Evolutionary conservation across 2,329 filamentous ascomycete genomes (phyloP).

Genomic region (Aspergillus sp.): DNA sequence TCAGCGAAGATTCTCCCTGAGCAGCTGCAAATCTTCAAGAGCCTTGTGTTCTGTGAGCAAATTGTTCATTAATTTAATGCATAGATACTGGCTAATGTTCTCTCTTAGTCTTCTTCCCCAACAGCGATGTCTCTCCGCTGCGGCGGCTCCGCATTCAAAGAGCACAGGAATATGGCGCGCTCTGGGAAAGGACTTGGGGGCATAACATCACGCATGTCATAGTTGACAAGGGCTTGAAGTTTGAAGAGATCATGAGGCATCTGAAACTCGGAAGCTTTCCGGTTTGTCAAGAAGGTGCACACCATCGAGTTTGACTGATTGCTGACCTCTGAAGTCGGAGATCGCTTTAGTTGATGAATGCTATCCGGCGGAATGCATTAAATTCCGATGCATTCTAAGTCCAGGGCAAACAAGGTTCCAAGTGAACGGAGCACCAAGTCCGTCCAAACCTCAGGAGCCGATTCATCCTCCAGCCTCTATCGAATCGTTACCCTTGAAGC

Average conservation of each 20-base stretch:
- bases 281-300: constrained; percentile 38
- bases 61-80: neutral
- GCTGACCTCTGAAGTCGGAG: constrained; percentile 31
- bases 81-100: neutral
- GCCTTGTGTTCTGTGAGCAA: constrained; percentile 61
- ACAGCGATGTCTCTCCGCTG: constrained; percentile 71
- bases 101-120: constrained; percentile 71
- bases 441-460: constrained; percentile 19
- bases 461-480: constrained; percentile 3
- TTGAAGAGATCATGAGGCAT: constrained; percentile 64
- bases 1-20: constrained; percentile 55
- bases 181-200: constrained; percentile 65
- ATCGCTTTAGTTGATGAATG: constrained; percentile 67
- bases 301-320: neutral
- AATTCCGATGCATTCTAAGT: constrained; percentile 62
- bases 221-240: constrained; percentile 71
- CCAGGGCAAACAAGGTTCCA: constrained; percentile 58
- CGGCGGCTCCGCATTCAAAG: constrained; percentile 75
- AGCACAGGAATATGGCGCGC: constrained; percentile 74
- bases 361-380: constrained; percentile 72
- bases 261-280: constrained; percentile 56
- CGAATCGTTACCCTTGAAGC: constrained; percentile 37
- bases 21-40: constrained; percentile 62
- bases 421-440: constrained; percentile 32
- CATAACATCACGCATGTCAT: constrained; percentile 74